These are phyloP conservation scores for Smittium culicis DNA, from an alignment of 371 early-diverging fungal genomes.

Conservation along the genomic window DNA sequence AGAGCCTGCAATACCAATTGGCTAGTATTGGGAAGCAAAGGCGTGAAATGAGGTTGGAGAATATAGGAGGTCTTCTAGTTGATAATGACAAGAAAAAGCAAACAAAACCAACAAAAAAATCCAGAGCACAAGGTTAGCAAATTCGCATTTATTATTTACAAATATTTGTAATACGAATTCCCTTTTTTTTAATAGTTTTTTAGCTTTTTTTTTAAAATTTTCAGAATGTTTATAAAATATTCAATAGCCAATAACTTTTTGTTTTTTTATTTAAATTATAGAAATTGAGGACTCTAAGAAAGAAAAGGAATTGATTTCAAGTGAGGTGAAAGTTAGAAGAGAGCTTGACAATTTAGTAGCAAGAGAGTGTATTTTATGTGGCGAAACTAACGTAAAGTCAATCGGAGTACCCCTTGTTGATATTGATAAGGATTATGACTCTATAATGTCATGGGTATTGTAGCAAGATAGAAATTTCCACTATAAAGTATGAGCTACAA, in stretches of 20 bases:
- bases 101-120: not conserved
- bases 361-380: constrained; percentile 72
- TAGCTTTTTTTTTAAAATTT: too few relatives aligned
- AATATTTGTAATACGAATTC: not conserved
- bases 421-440: constrained; percentile 36
- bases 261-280: not conserved
- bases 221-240: too few relatives aligned
- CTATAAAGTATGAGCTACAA: too few relatives aligned
- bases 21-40: not conserved
- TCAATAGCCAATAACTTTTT: too few relatives aligned
- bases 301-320: not conserved
- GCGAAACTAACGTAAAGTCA: constrained; percentile 72
- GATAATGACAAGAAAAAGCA: not conserved
- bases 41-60: not conserved
- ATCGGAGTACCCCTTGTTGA: constrained; percentile 58
- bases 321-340: not conserved
- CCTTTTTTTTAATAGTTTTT: too few relatives aligned
- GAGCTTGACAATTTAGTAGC: constrained; percentile 60
- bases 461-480: constrained; percentile 20
- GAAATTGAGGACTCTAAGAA: not conserved
- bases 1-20: not conserved
- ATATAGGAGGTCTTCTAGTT: not conserved
- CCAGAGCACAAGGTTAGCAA: not conserved
- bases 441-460: constrained; percentile 39
- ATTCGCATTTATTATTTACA: not conserved